A percentile compares a stretch with the other conserved stretches of the same genome.
phyloP scores from a whole-genome alignment of 495 filamentous ascomycete species.

The Podospora pseudocomata region DNA sequence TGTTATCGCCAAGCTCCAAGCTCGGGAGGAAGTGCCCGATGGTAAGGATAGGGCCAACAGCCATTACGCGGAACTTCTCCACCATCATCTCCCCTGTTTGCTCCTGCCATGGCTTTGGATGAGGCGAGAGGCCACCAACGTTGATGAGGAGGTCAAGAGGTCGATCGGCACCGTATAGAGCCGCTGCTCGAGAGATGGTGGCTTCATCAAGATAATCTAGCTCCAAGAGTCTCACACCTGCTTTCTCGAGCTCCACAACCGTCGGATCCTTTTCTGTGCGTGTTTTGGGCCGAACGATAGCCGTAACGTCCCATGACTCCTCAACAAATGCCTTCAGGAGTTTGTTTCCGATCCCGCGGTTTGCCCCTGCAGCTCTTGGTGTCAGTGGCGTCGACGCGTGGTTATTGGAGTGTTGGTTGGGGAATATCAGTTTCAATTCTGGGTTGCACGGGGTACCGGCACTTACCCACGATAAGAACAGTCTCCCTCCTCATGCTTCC shows the following conservation, averaged over 20 bases:
- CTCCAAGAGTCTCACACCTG: not conserved
- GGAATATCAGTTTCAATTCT: no score
- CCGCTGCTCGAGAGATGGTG: not conserved
- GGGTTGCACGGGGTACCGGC: no score
- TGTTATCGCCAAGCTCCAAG: not conserved
- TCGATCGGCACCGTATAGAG: not conserved
- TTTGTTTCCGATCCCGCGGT: not conserved
- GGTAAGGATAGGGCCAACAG: not conserved
- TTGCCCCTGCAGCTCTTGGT: not conserved
- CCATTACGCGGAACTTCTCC: constrained; percentile 1
- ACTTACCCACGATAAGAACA: no score
- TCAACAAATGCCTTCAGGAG: not conserved
- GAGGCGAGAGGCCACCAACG: not conserved
- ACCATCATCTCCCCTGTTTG: not conserved
- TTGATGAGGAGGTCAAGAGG: constrained; percentile 5
- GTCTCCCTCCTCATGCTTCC: no score
- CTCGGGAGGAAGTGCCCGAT: not conserved
- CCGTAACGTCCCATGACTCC: not conserved
- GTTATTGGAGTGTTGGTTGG: no score
- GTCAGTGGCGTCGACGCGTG: no score
- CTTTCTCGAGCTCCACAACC: not conserved
- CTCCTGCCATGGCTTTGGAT: not conserved
- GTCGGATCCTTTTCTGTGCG: not conserved
- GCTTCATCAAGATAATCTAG: not conserved
- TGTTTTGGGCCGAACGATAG: not conserved